Base-by-base conservation (phyloP, 192 early-diverging fungal genomes). In the Rhizoclosmatium globosum region DNA sequence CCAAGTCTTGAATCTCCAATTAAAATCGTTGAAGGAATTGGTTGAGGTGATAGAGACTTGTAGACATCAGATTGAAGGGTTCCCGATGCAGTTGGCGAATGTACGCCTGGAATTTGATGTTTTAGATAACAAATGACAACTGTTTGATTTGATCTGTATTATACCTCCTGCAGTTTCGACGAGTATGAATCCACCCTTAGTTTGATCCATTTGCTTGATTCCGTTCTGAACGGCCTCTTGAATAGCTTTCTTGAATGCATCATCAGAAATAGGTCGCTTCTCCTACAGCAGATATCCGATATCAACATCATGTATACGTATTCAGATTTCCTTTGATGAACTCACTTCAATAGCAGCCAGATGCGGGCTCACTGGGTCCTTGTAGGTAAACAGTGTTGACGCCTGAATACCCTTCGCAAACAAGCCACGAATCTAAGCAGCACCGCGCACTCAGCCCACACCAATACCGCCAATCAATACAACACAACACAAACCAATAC, bases 121-220 rank as follows among this genome's bases (percentile, higher is more conserved):
- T 66, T 64, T 7, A 64, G 46, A 57, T 75, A 73, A 21, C 4
- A 46, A 3, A 45, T 74, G 80, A 77, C 9, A 23, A 83, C 2
- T 3, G 17, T 64, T 4, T 23, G 19, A 80, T 3, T 2, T n/a
- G 15, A 39, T 13, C 21, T 42, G 19, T 44, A 50, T 4, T 9
- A 56, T 80, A 86, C 94, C 94, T 77, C 94, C 94, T 6, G 94
- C 94, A 2, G 92, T 94, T 81, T 95, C 94, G 46, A 95, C 71
- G 65, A 94, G 79, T 7, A 80, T 64, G 31, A 88, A 74, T 4
- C 70, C 62, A 58, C 59, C 38, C 41, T 67, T 23, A 9, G 53
- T 45, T 39, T 67, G 7, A 39, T 23, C 19, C 47, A 64, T 50
- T 15, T 50, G 56, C 0, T 46, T 39, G 9, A n/a, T 31, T 38